Evolutionary conservation across 768 basidiomycete genomes (phyloP), one percentile per base, ranked within the genome.

Genomic region (Exidia glandulosa): DNA sequence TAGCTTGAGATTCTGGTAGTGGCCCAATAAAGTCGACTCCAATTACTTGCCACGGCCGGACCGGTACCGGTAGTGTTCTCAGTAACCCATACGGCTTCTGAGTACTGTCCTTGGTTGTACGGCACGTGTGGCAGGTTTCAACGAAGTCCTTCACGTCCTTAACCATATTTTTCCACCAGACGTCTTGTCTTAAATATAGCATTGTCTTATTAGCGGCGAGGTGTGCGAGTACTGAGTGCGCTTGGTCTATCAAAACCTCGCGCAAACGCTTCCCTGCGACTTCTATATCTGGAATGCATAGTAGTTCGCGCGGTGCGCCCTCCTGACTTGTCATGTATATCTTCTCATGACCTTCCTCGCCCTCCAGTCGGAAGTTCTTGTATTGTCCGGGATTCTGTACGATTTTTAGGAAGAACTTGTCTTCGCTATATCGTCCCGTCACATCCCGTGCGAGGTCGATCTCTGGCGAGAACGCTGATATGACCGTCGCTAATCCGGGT

Each of bases 141-240:
- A 74, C 74, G 45, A 52, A 76, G 0, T 62, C 57, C 6, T 67
- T 57, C 0, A 70, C 61, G 31, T 78, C 73, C 0, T 36, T 10
- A 0, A 63, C 66, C 57, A 78, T 72, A 0, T 65, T 57, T 23
- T 71, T 71, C 77, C 77, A 77, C 75, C 76, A 77, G 0, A 75
- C 70, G 4, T 73, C 12, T 12, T 37, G 12, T 10, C 36, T 10
- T 19, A 37, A 12, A 37, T 37, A 37, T 19, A 19, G 12, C 36
- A 37, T 10, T 10, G 36, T 37, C 36, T 77, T 78, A 0, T 10
- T 33, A 0, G 63, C 33, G 1, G 77, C 74, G 0, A 78, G 59
- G 56, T 78, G 77, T 0, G 75, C 76, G 1, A 78, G 57, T 0
- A 77, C 2, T 0, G 72, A 74, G 34, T 78, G 77, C 0, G 63